Evolutionary conservation across 257 asterid species (phyloP).

Genomic region (Lycium ferocissimum): DNA sequence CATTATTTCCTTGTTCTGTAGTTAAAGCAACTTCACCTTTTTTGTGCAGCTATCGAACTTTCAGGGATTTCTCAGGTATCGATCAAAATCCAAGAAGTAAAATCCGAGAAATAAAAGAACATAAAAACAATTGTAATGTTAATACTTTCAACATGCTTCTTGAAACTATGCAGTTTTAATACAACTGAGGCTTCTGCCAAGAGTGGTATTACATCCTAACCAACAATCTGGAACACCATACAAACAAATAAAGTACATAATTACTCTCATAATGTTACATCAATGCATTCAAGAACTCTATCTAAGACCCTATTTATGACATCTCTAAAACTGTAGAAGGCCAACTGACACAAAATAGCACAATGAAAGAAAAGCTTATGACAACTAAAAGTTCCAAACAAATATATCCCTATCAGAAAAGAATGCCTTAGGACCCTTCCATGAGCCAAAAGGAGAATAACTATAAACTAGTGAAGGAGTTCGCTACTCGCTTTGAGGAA

Average conservation of each 20-base stretch:
- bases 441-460: background rate
- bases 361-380: background rate
- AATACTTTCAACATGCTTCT: background rate
- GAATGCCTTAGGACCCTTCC: constrained; percentile 27
- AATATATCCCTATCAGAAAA: background rate
- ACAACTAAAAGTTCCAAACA: constrained; percentile 12
- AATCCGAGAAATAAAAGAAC: background rate
- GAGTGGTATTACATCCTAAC: background rate
- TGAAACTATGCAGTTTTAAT: background rate
- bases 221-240: constrained; percentile 16
- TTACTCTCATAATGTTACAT: background rate
- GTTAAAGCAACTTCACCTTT: background rate
- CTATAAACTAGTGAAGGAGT: background rate
- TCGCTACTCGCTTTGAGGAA: constrained; percentile 12
- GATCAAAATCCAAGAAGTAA: background rate
- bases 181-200: background rate
- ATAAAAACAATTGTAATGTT: background rate
- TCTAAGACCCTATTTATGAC: background rate
- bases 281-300: constrained; percentile 21
- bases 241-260: background rate
- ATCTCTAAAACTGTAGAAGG: background rate
- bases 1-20: background rate
- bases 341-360: constrained; percentile 26
- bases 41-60: no score
- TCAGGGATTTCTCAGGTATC: background rate